These are phyloP conservation scores for Vitis hybrid DNA, from an alignment of 177 flowering plant genomes.

Conservation along the genomic window DNA sequence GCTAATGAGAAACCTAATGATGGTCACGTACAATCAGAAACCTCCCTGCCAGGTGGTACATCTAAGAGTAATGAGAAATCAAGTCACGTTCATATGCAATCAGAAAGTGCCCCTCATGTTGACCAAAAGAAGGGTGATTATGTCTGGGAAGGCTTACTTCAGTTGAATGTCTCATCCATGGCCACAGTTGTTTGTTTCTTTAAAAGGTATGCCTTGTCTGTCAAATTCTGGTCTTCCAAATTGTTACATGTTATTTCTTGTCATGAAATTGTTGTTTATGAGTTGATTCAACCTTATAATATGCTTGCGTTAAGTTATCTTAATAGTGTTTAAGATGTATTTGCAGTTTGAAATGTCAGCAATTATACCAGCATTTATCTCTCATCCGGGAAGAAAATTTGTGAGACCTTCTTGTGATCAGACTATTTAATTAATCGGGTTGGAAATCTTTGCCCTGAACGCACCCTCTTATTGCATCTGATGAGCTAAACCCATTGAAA, in stretches of 20 bases:
- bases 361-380: too few species aligned
- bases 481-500: too few species aligned
- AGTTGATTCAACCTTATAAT: neutral
- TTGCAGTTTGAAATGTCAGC: too few species aligned
- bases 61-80: conserved; percentile 23
- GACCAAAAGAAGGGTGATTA: conserved; percentile 31
- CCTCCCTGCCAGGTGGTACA: conserved; percentile 9
- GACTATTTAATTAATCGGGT: too few species aligned
- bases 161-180: conserved; percentile 55
- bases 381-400: too few species aligned
- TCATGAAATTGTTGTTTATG: neutral
- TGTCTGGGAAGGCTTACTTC: conserved; percentile 83
- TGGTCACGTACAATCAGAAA: conserved; percentile 12
- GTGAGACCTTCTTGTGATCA: too few species aligned
- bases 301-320: too few species aligned
- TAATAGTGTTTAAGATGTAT: too few species aligned
- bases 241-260: too few species aligned
- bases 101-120: conserved; percentile 16
- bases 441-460: too few species aligned
- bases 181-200: conserved; percentile 50
- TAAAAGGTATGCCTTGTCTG: conserved; percentile 53
- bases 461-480: too few species aligned
- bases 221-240: neutral
- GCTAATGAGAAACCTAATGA: conserved; percentile 20
- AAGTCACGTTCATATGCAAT: conserved; percentile 11